Evolutionary conservation across 805 yeast genomes (phyloP), one percentile per base, ranked within the genome.

Genomic region (Yamadazyma laniorum): DNA sequence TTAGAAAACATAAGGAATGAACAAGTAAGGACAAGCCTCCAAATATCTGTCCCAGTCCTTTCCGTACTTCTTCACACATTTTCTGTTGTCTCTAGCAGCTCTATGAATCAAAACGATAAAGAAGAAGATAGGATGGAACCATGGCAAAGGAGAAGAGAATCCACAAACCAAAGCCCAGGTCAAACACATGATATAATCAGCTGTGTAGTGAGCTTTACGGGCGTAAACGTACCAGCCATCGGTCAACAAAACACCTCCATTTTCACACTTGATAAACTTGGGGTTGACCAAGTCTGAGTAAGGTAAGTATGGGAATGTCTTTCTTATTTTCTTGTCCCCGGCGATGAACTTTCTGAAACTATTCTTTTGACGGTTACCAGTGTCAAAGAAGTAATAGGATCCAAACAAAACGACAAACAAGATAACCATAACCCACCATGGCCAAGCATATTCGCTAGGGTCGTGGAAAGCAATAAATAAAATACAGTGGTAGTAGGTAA

Each of bases 161-260:
- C 99, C 99, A 63, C 96, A 88, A 45, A 81, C 75, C 44, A 93
- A 72, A 4, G 91, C 95, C 99, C 99, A 93, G 32, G 93, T 75
- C 51, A 86, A 69, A 34, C 95, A 77, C 70, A 89, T 96, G 34
- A 76, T 69, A 75, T 81, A 88, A 62, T 93, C 99, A 16, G 95
- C 96, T 25, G 97, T 89, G 73, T 93, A 93, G 66, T 90, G 95
- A 47, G 82, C 80, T 67, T 93, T 93, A 69, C 98, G 82, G 12
- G 97, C 98, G 53, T 82, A 87, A 46, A 74, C 81, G 67, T 82
- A 84, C 96, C 98, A 91, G 29, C 99, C 99, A 56, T 89, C 96
- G 37, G 90, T 81, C 50, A 93, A 74, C 58, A 93, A 74, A 25
- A 78, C 68, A 11, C 95, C 82, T 16, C 99, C 99, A 53, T 82